These are phyloP conservation scores for Penicillium rolfsii DNA, from an alignment of 2,329 filamentous ascomycete species.

Conservation along the genomic window DNA sequence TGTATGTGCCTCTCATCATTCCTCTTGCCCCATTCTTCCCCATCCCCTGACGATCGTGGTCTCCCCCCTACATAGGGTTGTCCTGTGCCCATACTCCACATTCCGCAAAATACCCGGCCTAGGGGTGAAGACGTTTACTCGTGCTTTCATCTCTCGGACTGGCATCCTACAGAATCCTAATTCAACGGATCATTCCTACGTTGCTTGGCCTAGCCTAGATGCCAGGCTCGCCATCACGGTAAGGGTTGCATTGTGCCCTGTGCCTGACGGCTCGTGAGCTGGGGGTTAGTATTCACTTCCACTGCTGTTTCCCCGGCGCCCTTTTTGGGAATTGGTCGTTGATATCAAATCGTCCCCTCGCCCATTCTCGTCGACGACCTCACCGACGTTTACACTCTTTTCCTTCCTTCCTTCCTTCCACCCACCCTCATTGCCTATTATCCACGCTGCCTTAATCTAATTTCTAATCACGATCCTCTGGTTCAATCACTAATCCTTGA, in stretches of 20 bases:
- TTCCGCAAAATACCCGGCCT: slow-evolving; percentile 41
- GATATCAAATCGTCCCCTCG: slow-evolving; percentile 20
- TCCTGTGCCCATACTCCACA: slow-evolving; percentile 42
- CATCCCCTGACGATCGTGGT: slow-evolving; percentile 43
- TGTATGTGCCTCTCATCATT: slow-evolving; percentile 39
- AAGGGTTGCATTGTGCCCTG: slow-evolving; percentile 49
- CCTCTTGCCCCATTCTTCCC: slow-evolving; percentile 34
- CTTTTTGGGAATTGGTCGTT: slow-evolving; percentile 19
- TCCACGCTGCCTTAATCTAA: slow-evolving; percentile 17
- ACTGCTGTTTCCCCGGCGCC: slow-evolving; percentile 18
- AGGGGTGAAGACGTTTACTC: slow-evolving; percentile 53
- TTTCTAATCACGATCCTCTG: slow-evolving; percentile 27
- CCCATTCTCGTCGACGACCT: not conserved
- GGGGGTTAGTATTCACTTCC: slow-evolving; percentile 45
- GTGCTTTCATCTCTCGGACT: slow-evolving; percentile 48
- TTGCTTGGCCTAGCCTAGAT: slow-evolving; percentile 46
- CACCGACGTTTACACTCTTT: not conserved
- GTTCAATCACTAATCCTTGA: slow-evolving; percentile 35
- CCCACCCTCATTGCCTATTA: slow-evolving; percentile 15
- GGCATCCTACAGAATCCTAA: slow-evolving; percentile 41
- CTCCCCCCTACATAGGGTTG: slow-evolving; percentile 45
- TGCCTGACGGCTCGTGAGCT: slow-evolving; percentile 45
- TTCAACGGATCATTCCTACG: slow-evolving; percentile 47
- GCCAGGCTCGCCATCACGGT: slow-evolving; percentile 49
- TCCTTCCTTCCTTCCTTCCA: slow-evolving; percentile 14